These are phyloP conservation scores for Trypanosoma scelopori DNA, from an alignment of 208 protist genomes.

Conservation along the genomic window DNA sequence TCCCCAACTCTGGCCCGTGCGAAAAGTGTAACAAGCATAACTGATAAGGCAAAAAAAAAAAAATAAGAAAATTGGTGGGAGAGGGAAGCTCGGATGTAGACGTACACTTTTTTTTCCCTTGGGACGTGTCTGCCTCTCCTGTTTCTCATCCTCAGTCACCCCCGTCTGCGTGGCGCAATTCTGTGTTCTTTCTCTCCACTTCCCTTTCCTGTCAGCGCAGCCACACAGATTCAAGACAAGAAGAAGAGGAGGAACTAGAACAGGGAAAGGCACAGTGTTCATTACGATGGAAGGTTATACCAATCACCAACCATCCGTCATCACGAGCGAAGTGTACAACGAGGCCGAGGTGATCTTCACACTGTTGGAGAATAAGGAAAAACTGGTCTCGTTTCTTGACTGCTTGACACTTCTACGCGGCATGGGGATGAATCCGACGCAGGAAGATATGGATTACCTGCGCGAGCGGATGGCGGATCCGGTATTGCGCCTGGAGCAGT, in stretches of 20 bases:
- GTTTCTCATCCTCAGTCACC: too few relatives aligned
- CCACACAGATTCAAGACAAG: too few relatives aligned
- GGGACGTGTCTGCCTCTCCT: too few relatives aligned
- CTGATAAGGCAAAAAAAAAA: too few relatives aligned
- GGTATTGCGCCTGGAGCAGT: conserved; percentile 75
- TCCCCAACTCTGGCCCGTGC: too few relatives aligned
- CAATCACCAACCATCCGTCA: conserved; percentile 50
- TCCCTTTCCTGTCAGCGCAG: too few relatives aligned
- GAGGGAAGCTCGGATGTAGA: too few relatives aligned
- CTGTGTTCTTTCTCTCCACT: too few relatives aligned
- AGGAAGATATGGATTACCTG: conserved; percentile 80
- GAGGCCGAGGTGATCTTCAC: conserved; percentile 75
- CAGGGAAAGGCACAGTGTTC: background rate
- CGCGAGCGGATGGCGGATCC: conserved; percentile 76
- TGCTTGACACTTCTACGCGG: conserved; percentile 87
- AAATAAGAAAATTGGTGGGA: too few relatives aligned
- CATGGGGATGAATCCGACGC: conserved; percentile 91
- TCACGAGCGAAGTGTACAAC: conserved; percentile 91
- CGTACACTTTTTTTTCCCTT: too few relatives aligned
- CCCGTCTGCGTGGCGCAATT: too few relatives aligned
- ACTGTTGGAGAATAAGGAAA: conserved; percentile 86
- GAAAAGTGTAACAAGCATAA: too few relatives aligned
- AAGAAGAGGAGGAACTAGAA: background rate
- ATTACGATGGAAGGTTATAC: conserved; percentile 20
- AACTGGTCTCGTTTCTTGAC: conserved; percentile 87